Base-by-base conservation (phyloP, 768 basidiomycete genomes). In the Glaciozyma antarctica region DNA sequence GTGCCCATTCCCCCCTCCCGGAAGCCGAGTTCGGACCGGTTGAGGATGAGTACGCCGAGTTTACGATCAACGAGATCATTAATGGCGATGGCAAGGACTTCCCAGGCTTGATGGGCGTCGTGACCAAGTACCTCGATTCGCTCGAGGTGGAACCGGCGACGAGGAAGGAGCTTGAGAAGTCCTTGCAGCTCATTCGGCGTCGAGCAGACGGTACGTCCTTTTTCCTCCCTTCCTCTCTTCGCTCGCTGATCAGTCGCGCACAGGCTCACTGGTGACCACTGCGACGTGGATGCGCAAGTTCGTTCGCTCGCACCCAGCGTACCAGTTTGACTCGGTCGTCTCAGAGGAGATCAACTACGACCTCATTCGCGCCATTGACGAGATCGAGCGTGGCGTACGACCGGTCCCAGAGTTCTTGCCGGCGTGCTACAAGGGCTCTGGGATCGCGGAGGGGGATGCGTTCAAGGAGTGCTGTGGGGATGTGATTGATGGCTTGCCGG, bases 231-330 rank as follows among this genome's bases (percentile, higher is more conserved):
- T 13, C 32, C 5, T 3, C 21, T 3, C 8, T n/a, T 17, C n/a
- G 2, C 24, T 52, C 24, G 51, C n/a, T 24, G 24, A 52, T 52
- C 22, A 4, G 10, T 9, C 17, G 58, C 32, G 34, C 62, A 30
- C 51, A 24, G 26, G 90, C 26, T 81, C 85, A 9, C 79, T 97
- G 30, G 76, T 84, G 75, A 97, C 95, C 0, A 84, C 90, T 10
- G 95, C 95, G 16, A 84, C 85, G 5, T 99, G 91, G 91, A 92
- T 95, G 63, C 83, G 95, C 44, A 82, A 87, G 55, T 98, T 97
- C 77, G 88, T 99, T 51, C 84, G 85, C 30, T 82, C 85, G 2
- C 95, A 99, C 76, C 89, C 93, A 12, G 82, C 79, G n/a, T 99
- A 99, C 79, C 86, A 87, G 76, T 82, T 84, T 58, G 91, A 99